Evolutionary conservation across 108 stramenopile genomes (phyloP).

Genomic region (Schizochytrium sp.): DNA sequence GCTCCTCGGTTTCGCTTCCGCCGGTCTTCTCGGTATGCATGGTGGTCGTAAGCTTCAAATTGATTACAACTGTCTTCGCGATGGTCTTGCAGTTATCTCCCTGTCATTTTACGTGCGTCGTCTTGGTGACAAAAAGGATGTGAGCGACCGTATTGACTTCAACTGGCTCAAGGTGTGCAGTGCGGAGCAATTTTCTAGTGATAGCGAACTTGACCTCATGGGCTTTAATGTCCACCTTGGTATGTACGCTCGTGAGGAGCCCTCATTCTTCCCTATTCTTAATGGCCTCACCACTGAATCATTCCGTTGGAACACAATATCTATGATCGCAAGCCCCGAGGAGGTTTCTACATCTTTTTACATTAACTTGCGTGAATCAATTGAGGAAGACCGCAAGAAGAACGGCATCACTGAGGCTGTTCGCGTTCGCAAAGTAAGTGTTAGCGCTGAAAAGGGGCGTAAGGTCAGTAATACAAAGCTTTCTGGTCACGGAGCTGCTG

Average conservation of each 20-base stretch:
- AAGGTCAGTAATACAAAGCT: slow-evolving; percentile 13
- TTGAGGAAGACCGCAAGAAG: slow-evolving; percentile 26
- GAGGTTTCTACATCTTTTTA: slow-evolving; percentile 34
- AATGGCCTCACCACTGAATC: slow-evolving; percentile 48
- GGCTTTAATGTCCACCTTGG: slow-evolving; percentile 58
- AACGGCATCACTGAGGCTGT: not conserved
- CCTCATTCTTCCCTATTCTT: slow-evolving; percentile 46
- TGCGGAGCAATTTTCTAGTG: not conserved
- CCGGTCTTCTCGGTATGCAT: slow-evolving; percentile 21
- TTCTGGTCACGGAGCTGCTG: slow-evolving; percentile 35
- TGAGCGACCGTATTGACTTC: not conserved
- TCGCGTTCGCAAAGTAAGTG: slow-evolving; percentile 35
- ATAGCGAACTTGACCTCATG: slow-evolving; percentile 34
- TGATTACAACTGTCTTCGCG: slow-evolving; percentile 46
- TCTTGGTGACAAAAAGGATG: not conserved
- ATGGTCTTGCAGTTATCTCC: slow-evolving; percentile 27
- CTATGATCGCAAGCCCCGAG: slow-evolving; percentile 47
- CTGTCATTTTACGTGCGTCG: slow-evolving; percentile 27
- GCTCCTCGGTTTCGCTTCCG: slow-evolving; percentile 44
- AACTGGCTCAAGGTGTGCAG: slow-evolving; percentile 62
- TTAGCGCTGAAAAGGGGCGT: not conserved
- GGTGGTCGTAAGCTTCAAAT: slow-evolving; percentile 30
- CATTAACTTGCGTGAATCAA: slow-evolving; percentile 9
- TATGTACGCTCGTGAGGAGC: slow-evolving; percentile 57
- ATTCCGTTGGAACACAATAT: slow-evolving; percentile 24